Base-by-base conservation (phyloP, 2,329 filamentous ascomycete species). In the Ophiocordyceps camponoti-leonardi region DNA sequence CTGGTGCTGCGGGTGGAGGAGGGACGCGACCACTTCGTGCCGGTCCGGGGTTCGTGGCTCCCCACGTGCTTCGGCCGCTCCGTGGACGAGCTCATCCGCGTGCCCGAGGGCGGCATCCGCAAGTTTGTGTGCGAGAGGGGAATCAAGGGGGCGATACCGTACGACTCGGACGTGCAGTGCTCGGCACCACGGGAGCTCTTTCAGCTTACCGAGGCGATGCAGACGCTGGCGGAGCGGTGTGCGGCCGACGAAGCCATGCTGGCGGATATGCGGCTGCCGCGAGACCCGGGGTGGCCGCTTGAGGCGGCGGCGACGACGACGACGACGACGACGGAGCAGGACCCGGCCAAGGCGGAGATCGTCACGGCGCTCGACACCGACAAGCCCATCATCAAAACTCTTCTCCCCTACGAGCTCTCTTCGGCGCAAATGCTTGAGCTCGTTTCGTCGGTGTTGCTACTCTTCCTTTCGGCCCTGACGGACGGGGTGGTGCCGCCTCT, bases 21-120 rank as follows among this genome's bases (percentile, higher is more conserved):
- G 45, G 93, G 93, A 1, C 75, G 87, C 43, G 92, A 98, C 54
- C 84, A 96, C 57, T 98, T 98, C 58, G 77, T 98, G 37, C 82
- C 87, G 0, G 69, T 94, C 0, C 79, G 75, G 22, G 92, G 76
- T 0, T 67, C 65, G 1, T 98, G 92, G 90, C 67, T 81, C 4
- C 83, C 83, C 10, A 86, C 86, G 0, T 84, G 80, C 53, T 84
- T 96, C 43, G 86, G 85, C 0, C 79, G 86, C 35, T 88, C 84
- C 0, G 73, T 98, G n/a, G 82, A 88, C 49, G 88, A 94, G 55
- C 72, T 98, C 10, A 86, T 93, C 44, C 78, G 81, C 18, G 77
- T 95, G 5, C 88, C 92, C 0, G 88, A 74, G 12, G 86, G 88
- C 5, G 82, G 92, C 6, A 83, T 83, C 47, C 68, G 86, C 19